Conservation (phyloP, 2,329 filamentous ascomycete genomes). For the Fusarium caatingaense region DNA sequence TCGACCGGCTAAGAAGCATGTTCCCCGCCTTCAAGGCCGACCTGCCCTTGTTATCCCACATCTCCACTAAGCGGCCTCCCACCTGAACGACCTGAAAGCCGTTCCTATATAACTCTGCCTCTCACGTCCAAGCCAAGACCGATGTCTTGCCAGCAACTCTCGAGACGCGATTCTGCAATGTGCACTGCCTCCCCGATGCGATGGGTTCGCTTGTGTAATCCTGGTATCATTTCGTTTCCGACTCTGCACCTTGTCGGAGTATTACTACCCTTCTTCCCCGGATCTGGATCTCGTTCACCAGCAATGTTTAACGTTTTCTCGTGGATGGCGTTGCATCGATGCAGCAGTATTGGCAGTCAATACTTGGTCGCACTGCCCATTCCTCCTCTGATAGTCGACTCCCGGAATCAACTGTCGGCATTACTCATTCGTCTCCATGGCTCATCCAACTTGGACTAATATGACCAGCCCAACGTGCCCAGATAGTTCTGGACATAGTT, state of each 20-base stretch:
- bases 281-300: neutral
- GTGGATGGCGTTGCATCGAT: neutral
- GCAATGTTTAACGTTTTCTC: neutral
- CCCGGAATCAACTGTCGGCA: neutral
- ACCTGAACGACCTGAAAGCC: constrained; percentile 7
- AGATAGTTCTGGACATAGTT: neutral
- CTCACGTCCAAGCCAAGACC: constrained; percentile 4
- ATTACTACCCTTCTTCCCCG: neutral
- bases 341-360: neutral
- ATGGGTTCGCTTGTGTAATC: neutral
- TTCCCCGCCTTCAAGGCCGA: constrained; percentile 12
- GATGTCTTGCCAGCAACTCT: neutral
- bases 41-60: constrained; percentile 5
- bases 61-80: constrained; percentile 34
- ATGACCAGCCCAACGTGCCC: neutral
- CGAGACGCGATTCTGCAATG: neutral
- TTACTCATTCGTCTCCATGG: neutral
- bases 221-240: neutral
- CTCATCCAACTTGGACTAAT: neutral
- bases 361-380: neutral
- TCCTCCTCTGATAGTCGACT: neutral
- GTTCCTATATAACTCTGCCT: constrained; percentile 20
- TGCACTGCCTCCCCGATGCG: neutral
- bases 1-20: constrained; percentile 9
- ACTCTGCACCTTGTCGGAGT: neutral